Conservation (phyloP, 495 filamentous ascomycete genomes). For the Bacidia rubella region DNA sequence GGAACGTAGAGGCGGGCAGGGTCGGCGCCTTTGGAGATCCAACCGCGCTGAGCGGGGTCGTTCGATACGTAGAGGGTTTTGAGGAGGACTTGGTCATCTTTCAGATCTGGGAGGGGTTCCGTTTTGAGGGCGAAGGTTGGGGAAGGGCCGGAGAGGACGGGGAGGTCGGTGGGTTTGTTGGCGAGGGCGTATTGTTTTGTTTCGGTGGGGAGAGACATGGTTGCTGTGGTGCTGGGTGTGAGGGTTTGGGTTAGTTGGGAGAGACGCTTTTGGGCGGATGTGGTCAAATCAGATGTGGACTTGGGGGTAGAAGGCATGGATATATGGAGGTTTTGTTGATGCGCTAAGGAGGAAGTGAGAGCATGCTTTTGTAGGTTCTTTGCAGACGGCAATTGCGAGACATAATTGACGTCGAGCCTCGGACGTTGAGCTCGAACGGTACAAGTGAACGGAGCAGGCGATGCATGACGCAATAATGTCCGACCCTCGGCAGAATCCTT, state of each 20-base stretch:
- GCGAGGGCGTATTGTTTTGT: conserved; percentile 28
- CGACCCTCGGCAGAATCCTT: too few relatives aligned
- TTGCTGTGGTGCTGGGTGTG: not conserved
- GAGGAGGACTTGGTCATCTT: conserved; percentile 42
- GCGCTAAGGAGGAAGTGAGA: too few relatives aligned
- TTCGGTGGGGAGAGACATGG: conserved; percentile 12
- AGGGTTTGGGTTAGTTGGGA: not conserved
- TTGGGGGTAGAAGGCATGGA: not conserved
- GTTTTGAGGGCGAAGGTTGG: conserved; percentile 35
- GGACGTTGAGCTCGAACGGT: not conserved
- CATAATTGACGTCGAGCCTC: not conserved
- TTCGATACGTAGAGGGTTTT: conserved; percentile 49
- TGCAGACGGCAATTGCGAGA: too few relatives aligned
- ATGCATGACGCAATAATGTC: not conserved
- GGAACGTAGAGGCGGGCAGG: conserved; percentile 40
- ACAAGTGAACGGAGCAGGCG: not conserved
- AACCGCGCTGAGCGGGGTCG: conserved; percentile 57
- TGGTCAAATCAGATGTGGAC: not conserved
- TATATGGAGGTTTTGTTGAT: too few relatives aligned
- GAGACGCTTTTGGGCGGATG: not conserved
- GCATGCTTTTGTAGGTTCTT: too few relatives aligned
- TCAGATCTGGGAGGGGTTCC: conserved; percentile 31
- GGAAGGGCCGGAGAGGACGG: conserved; percentile 20
- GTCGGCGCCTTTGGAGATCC: conserved; percentile 38
- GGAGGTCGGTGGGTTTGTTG: conserved; percentile 22